Evolutionary conservation across 164 flowering plant genomes (phyloP), one percentile per base, ranked within the genome.

Genomic region (Warburgia ugandensis): DNA sequence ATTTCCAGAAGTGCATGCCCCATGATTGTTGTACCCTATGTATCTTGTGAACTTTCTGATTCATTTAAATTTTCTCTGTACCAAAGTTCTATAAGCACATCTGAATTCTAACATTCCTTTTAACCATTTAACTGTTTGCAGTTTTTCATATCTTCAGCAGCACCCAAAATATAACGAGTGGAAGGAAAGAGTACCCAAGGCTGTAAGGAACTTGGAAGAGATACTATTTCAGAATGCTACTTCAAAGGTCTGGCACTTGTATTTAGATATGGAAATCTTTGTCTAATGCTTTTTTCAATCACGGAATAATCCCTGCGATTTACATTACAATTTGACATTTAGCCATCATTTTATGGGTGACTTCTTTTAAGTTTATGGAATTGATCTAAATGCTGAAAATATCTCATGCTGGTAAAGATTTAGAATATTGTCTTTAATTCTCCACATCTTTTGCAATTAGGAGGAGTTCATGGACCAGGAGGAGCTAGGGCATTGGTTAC

Each of bases 391-490:
- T 45, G 10, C 12, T 32, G 9, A 22, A 11, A 27, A 2, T 26
- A 17, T 60, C 3, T 23, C n/a, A n/a, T n/a, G n/a, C n/a, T n/a
- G n/a, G n/a, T n/a, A n/a, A n/a, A n/a, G n/a, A n/a, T n/a, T n/a
- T n/a, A n/a, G n/a, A n/a, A n/a, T n/a, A n/a, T n/a, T n/a, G n/a
- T n/a, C n/a, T n/a, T n/a, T n/a, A n/a, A n/a, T n/a, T n/a, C n/a
- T n/a, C n/a, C n/a, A n/a, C n/a, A n/a, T n/a, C n/a, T n/a, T n/a
- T 9, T 54, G n/a, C 38, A 52, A 9, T 32, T 63, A 94, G 99
- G 99, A 84, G 61, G 99, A 86, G 46, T 89, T 86, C 59, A 44
- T 75, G 80, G 74, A 89, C 63, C 5, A 74, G 70, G 75, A 61
- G 0, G 84, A 94, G 13, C 57, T 94, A 66, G 96, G 83, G 67